A percentile compares a stretch with the other conserved stretches of the same genome.
Evolutionary conservation across 2,329 filamentous ascomycete species (phyloP).

Genomic region (Thelonectria olida): DNA sequence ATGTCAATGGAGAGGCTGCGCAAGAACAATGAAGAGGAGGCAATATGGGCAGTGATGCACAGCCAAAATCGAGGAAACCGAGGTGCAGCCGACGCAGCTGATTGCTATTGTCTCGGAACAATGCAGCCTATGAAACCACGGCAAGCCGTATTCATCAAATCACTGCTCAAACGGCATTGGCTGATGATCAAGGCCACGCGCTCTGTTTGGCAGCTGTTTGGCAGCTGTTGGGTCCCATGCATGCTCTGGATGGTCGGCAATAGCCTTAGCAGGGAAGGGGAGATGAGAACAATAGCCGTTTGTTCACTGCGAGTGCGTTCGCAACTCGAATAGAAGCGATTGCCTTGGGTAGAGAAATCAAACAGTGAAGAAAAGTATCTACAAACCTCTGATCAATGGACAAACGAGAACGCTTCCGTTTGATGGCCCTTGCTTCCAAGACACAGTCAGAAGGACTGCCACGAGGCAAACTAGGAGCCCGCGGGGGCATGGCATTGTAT

Average conservation of each 20-base stretch:
- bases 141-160: background rate
- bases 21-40: conserved; percentile 9
- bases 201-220: background rate
- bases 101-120: background rate
- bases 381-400: conserved; percentile 38
- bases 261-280: background rate
- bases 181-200: too few species aligned
- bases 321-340: background rate
- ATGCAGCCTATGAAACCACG: background rate
- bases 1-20: background rate
- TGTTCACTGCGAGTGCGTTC: background rate
- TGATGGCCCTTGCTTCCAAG: conserved; percentile 28
- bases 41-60: conserved; percentile 19
- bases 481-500: conserved; percentile 1
- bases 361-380: background rate
- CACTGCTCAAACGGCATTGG: background rate
- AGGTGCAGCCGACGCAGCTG: background rate
- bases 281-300: background rate
- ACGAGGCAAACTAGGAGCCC: conserved; percentile 7
- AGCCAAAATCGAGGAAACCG: background rate
- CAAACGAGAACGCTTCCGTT: conserved; percentile 32
- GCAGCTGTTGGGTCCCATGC: background rate
- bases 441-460: conserved; percentile 26
- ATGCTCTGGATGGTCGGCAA: background rate
- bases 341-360: background rate